A percentile compares a stretch with the other conserved stretches of the same genome.
phyloP scores from a whole-genome alignment of 1,284 basidiomycete species.

The Ganoderma meredithae region DNA sequence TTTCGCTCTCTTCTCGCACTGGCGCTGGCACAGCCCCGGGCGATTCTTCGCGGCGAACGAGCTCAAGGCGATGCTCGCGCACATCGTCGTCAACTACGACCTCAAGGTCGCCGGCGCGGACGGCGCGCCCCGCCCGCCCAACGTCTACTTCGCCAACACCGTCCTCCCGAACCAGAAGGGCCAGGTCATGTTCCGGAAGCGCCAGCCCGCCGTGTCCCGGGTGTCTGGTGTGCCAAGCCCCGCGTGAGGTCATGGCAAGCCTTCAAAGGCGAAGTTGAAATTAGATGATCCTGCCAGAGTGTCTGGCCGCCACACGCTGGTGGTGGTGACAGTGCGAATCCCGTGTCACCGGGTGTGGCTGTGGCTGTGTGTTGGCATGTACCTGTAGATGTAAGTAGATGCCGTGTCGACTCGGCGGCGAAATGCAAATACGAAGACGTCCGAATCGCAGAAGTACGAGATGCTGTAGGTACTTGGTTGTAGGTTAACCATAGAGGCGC shows the following conservation, averaged over 20 bases:
- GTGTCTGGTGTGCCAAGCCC: background rate
- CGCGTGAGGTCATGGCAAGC: background rate
- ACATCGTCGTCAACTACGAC: conserved; percentile 33
- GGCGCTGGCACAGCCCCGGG: background rate
- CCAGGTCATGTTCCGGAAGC: conserved; percentile 13
- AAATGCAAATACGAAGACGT: background rate
- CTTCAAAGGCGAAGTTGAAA: background rate
- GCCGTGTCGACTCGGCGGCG: background rate
- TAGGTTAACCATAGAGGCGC: too few relatives aligned
- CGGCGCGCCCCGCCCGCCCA: conserved; percentile 8
- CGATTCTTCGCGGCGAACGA: background rate
- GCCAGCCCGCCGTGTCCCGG: background rate
- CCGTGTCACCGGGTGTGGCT: background rate
- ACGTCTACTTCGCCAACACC: conserved; percentile 6
- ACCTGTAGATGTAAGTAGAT: background rate
- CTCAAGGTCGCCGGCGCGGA: conserved; percentile 25
- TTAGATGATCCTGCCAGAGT: background rate
- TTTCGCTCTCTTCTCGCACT: background rate
- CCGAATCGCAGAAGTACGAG: background rate
- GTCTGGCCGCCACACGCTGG: too few relatives aligned
- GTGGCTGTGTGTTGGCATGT: background rate
- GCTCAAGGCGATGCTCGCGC: conserved; percentile 28
- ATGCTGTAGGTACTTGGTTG: background rate
- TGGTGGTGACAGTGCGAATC: conserved; percentile 3
- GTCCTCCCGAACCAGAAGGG: conserved; percentile 8